These are phyloP conservation scores for Rusavskia elegans DNA, from an alignment of 495 filamentous ascomycete species.

Conservation along the genomic window DNA sequence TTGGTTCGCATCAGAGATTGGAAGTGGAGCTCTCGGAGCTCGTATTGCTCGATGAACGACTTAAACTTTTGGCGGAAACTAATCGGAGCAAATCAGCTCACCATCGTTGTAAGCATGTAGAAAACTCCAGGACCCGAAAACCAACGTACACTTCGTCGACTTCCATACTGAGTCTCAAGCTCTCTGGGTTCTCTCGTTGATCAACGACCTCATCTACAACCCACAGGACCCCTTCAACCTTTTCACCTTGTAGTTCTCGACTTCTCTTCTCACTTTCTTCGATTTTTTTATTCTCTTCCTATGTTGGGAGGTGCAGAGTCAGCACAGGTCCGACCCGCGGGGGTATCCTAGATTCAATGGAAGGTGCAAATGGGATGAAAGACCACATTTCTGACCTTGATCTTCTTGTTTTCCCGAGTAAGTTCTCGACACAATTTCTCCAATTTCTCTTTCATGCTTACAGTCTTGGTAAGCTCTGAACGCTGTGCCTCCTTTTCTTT, in stretches of 20 bases:
- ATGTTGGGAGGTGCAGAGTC: constrained; percentile 2
- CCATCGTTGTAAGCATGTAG: too few species aligned
- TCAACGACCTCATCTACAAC: constrained; percentile 71
- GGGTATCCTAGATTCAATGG: too few species aligned
- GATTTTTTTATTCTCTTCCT: constrained; percentile 85
- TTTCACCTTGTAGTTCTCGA: constrained; percentile 69
- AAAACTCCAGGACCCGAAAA: too few species aligned
- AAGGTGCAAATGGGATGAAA: background rate
- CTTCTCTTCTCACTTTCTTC: constrained; percentile 70
- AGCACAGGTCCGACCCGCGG: background rate
- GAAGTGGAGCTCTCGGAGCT: constrained; percentile 84
- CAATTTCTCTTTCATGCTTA: constrained; percentile 78
- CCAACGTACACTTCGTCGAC: constrained; percentile 65
- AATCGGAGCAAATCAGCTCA: background rate
- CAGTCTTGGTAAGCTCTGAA: constrained; percentile 74
- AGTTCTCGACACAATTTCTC: constrained; percentile 89
- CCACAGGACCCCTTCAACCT: constrained; percentile 54
- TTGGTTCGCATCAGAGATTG: constrained; percentile 78
- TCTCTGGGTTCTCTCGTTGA: constrained; percentile 59
- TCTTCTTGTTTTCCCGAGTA: constrained; percentile 88
- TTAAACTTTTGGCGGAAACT: constrained; percentile 86
- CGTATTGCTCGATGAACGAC: constrained; percentile 87
- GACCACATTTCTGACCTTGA: constrained; percentile 50
- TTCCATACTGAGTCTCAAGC: constrained; percentile 61
- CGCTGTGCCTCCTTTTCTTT: constrained; percentile 88